Conservation (phyloP, 495 filamentous ascomycete genomes). For the Penicillium fimorum region DNA sequence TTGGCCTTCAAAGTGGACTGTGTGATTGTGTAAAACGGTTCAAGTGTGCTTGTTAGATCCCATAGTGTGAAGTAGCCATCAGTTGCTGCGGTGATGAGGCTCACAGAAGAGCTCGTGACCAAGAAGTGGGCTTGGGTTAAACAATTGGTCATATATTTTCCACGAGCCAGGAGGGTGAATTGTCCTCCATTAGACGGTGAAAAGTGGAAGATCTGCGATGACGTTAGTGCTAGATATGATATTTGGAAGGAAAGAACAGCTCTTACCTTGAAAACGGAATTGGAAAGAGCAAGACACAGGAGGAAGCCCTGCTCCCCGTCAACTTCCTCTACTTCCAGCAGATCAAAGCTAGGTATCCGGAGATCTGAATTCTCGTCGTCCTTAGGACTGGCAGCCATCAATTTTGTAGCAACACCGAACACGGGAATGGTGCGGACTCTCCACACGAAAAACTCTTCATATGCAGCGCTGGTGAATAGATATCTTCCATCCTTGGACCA, state of each 20-base stretch:
- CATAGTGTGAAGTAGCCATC: conserved; percentile 61
- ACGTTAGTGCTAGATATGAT: background rate
- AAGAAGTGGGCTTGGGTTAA: conserved; percentile 67
- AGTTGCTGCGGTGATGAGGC: conserved; percentile 58
- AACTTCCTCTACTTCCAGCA: conserved; percentile 40
- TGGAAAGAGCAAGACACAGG: conserved; percentile 70
- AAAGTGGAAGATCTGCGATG: conserved; percentile 58
- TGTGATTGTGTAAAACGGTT: conserved; percentile 32
- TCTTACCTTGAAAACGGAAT: conserved; percentile 67
- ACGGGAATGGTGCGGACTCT: conserved; percentile 53
- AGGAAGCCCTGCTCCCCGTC: conserved; percentile 36
- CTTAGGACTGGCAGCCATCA: conserved; percentile 61
- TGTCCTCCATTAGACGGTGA: conserved; percentile 28
- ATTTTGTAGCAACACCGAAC: conserved; percentile 57
- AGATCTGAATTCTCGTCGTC: conserved; percentile 64
- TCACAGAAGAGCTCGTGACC: conserved; percentile 24
- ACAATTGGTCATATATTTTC: conserved; percentile 74
- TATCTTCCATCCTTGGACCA: conserved; percentile 65
- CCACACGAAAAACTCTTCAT: conserved; percentile 90
- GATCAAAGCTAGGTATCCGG: conserved; percentile 72
- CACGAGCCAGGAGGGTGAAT: conserved; percentile 57
- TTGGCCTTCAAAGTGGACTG: conserved; percentile 23
- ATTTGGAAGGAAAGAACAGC: background rate
- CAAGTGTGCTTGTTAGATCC: conserved; percentile 39
- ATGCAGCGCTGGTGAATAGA: conserved; percentile 80